Conservation (phyloP, 305 asterid genomes). For the Fraxinus platypoda region DNA sequence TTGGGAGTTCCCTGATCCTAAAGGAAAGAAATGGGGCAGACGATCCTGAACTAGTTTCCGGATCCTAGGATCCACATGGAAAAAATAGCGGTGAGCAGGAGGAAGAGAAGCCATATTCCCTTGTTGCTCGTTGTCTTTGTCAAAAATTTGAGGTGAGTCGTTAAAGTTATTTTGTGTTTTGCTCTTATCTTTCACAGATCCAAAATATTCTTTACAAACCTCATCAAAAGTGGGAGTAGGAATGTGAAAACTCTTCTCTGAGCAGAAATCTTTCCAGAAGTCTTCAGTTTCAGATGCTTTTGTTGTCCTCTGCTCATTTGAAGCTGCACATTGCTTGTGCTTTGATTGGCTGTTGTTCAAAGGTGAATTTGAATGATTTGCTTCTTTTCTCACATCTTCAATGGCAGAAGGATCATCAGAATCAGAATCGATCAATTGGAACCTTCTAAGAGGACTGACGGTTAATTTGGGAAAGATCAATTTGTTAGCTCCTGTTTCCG, state of each 20-base stretch:
- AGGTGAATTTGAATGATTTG: slow-evolving; percentile 31
- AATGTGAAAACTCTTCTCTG: slow-evolving; percentile 44
- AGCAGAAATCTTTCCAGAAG: slow-evolving; percentile 63
- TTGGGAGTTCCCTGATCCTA: slow-evolving; percentile 52
- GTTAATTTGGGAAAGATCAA: slow-evolving; percentile 43
- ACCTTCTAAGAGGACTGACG: slow-evolving; percentile 78
- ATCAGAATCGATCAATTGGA: slow-evolving; percentile 81
- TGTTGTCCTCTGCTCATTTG: slow-evolving; percentile 22
- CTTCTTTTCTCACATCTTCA: slow-evolving; percentile 25
- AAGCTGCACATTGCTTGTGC: slow-evolving; percentile 24
- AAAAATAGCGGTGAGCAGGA: slow-evolving; percentile 67
- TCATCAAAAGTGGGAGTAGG: slow-evolving; percentile 88
- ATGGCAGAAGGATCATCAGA: slow-evolving; percentile 53
- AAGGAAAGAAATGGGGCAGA: slow-evolving; percentile 72
- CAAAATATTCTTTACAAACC: slow-evolving; percentile 68
- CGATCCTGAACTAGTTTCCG: slow-evolving; percentile 70
- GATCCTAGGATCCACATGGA: slow-evolving; percentile 73
- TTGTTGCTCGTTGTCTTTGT: slow-evolving; percentile 26
- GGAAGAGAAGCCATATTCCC: slow-evolving; percentile 32
- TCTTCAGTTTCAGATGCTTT: slow-evolving; percentile 43
- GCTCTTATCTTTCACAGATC: slow-evolving; percentile 39
- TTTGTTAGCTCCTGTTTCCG: slow-evolving; percentile 31
- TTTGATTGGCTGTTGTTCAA: slow-evolving; percentile 26
- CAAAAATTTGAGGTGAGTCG: slow-evolving; percentile 18
- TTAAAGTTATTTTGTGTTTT: slow-evolving; percentile 25